A percentile compares a stretch with the other conserved stretches of the same genome.
These are phyloP conservation scores for Colletotrichum cuscutae DNA, from an alignment of 2,329 filamentous ascomycete genomes.

Conservation along the genomic window DNA sequence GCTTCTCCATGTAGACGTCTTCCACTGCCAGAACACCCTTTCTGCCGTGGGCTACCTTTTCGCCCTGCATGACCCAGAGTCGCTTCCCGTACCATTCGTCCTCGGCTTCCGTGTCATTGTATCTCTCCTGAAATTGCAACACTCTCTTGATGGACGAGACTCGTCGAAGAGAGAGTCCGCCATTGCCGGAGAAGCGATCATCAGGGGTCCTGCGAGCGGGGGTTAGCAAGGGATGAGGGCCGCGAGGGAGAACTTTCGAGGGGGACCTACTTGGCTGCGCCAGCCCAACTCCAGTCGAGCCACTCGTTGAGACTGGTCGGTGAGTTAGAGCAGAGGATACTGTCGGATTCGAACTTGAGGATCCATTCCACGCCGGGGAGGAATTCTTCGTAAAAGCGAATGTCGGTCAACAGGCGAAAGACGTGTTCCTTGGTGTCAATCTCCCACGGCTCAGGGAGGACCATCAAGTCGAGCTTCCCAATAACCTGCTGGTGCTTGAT, in stretches of 20 bases:
- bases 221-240: constrained; percentile 8
- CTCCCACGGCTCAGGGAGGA: constrained; percentile 58
- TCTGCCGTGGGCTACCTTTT: constrained; percentile 55
- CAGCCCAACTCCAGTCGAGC: constrained; percentile 65
- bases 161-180: constrained; percentile 64
- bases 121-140: constrained; percentile 59
- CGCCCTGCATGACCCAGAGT: constrained; percentile 57
- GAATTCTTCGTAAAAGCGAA: constrained; percentile 63
- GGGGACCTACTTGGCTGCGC: constrained; percentile 56
- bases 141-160: constrained; percentile 61
- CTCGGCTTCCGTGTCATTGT: constrained; percentile 61
- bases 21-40: constrained; percentile 60
- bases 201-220: constrained; percentile 43
- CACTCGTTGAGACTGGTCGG: constrained; percentile 62
- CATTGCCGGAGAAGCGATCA: constrained; percentile 62
- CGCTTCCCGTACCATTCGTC: constrained; percentile 66
- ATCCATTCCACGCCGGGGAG: constrained; percentile 63
- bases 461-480: constrained; percentile 62
- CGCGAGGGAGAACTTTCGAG: neutral
- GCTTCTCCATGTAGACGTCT: constrained; percentile 57
- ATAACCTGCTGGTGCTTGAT: constrained; percentile 59
- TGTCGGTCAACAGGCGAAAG: constrained; percentile 59
- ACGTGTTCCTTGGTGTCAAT: constrained; percentile 60
- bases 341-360: constrained; percentile 65
- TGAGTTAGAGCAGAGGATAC: constrained; percentile 65